Evolutionary conservation across 2,329 filamentous ascomycete species (phyloP), one percentile per base, ranked within the genome.

Genomic region (Colletotrichum sp.): DNA sequence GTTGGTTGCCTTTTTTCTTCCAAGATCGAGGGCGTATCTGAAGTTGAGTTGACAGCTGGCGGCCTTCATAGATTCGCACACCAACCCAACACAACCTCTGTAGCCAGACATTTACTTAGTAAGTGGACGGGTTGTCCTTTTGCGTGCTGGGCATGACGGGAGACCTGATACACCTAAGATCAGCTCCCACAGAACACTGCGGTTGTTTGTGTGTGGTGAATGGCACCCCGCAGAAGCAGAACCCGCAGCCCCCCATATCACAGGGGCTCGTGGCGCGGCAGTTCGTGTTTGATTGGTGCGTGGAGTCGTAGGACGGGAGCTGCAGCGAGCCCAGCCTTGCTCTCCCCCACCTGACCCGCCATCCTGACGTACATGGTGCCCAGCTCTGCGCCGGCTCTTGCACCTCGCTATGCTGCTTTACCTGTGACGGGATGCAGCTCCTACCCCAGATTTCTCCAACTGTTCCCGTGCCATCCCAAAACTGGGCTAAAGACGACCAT

Each of bases 391-490:
- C 28, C 58, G 34, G 34, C 28, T 52, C 6, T n/a, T 48, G 43
- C 66, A 64, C 27, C 67, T 61, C 34, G 25, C 32, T 27, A 8
- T 52, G 39, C 30, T 55, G 34, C 28, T 70, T 60, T 52, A 70
- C 66, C 60, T 66, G 72, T 56, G 61, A 75, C 72, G n/a, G 56
- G 55, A 61, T 18, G 55, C 48, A 67, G 55, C 62, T 72, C 56
- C 62, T 62, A 75, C 73, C 62, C 73, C 62, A 72, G 73, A 72
- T 72, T 75, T 75, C 69, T 66, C 71, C 52, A 71, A 74, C 34
- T 71, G 67, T 71, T 66, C 61, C 62, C 69, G 55, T 72, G 62
- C 56, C 62, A 22, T 27, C 34, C 39, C 43, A 65, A 39, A 16
- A 64, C 32, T 22, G 34, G 61, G 61, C 61, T 64, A 58, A 58